A percentile compares a stretch with the other conserved stretches of the same genome.
These are phyloP conservation scores for Paracamarosporium sp. DNA, from an alignment of 2,329 filamentous ascomycete species.

Conservation along the genomic window DNA sequence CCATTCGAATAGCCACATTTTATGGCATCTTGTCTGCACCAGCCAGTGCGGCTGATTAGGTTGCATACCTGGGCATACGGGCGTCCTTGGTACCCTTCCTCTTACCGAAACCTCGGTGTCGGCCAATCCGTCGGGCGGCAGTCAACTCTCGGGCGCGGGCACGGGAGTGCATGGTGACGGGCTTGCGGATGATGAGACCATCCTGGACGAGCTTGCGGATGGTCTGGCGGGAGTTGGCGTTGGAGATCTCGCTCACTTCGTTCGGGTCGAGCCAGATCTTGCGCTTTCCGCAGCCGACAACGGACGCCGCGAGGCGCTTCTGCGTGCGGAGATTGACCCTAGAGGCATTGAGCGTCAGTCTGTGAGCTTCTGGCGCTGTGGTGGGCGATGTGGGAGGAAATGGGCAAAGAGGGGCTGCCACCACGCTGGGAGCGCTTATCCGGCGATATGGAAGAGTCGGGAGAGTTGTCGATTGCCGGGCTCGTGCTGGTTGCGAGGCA, in stretches of 20 bases:
- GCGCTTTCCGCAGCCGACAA: slow-evolving; percentile 98
- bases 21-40: slow-evolving; percentile 8
- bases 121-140: slow-evolving; percentile 90
- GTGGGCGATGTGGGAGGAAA: slow-evolving; percentile 24
- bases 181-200: slow-evolving; percentile 99
- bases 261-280: slow-evolving; percentile 99
- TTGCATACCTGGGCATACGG: slow-evolving; percentile 92
- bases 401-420: slow-evolving; percentile 43
- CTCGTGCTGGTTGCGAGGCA: slow-evolving; percentile 25
- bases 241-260: slow-evolving; percentile 98
- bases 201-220: slow-evolving; percentile 99
- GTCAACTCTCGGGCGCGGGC: slow-evolving; percentile 94
- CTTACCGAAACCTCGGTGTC: slow-evolving; percentile 99
- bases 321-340: slow-evolving; percentile 99
- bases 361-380: slow-evolving; percentile 24
- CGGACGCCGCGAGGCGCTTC: slow-evolving; percentile 99
- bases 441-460: slow-evolving; percentile 30
- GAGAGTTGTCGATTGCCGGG: slow-evolving; percentile 21
- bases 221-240: slow-evolving; percentile 99
- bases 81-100: slow-evolving; percentile 99
- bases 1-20: slow-evolving; percentile 16
- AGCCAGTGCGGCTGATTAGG: slow-evolving; percentile 21
- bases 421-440: slow-evolving; percentile 35
- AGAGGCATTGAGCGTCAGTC: slow-evolving; percentile 43
- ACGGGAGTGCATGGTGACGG: slow-evolving; percentile 99